Evolutionary conservation across 83 land plant genomes (phyloP).

Genomic region (Diphasiastrum complanatum): DNA sequence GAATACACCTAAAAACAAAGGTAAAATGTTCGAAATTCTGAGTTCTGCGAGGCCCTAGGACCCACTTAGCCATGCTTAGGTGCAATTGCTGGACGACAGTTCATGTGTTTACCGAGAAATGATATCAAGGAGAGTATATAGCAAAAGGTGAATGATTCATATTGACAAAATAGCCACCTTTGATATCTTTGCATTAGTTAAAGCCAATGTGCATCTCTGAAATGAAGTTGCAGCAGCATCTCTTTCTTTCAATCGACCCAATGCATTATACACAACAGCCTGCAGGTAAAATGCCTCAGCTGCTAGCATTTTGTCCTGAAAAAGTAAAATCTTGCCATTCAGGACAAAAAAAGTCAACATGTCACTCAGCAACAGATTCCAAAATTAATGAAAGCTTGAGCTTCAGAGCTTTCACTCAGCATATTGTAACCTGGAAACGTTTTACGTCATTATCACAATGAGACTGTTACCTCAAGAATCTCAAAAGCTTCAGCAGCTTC

Average conservation of each 20-base stretch:
- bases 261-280: constrained; percentile 54
- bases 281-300: constrained; percentile 77
- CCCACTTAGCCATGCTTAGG: no score
- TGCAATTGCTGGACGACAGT: no score
- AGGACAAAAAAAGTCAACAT: not conserved
- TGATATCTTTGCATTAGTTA: constrained; percentile 13
- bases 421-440: not conserved
- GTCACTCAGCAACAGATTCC: not conserved
- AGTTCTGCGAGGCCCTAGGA: no score
- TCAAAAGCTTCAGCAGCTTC: constrained; percentile 72
- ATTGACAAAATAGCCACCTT: constrained; percentile 14
- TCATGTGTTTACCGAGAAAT: no score
- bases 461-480: constrained; percentile 51
- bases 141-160: not conserved
- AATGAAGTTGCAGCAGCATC: constrained; percentile 75
- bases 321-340: not conserved
- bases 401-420: not conserved
- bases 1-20: no score
- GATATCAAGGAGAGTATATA: not conserved
- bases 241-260: constrained; percentile 62
- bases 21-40: no score
- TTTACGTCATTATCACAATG: not conserved
- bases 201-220: constrained; percentile 34
- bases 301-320: constrained; percentile 75
- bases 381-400: not conserved